Evolutionary conservation across 192 early-diverging fungal species (phyloP).

Genomic region (Linnemannia schmuckeri): DNA sequence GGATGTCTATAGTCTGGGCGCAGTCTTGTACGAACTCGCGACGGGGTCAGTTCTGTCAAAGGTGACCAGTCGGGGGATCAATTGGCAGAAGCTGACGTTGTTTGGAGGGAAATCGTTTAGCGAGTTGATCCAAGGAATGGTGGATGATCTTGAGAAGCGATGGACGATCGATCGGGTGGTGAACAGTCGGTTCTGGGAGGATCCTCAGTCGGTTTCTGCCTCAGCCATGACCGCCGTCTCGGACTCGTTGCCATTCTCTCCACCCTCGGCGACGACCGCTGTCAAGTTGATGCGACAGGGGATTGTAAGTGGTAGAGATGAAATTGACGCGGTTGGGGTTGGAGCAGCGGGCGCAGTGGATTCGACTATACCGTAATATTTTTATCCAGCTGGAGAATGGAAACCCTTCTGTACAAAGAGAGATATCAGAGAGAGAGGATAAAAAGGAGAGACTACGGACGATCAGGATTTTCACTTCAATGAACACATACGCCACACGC

Average conservation of each 20-base stretch:
- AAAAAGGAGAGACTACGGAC: no score
- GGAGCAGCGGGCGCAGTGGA: background rate
- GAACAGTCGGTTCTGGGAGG: conserved; percentile 34
- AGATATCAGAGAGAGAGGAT: no score
- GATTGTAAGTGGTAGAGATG: background rate
- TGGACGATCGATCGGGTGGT: conserved; percentile 45
- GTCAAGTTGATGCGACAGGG: background rate
- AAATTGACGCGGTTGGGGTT: background rate
- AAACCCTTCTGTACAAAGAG: no score
- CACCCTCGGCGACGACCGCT: background rate
- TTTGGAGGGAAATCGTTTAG: conserved; percentile 38
- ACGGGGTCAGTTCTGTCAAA: conserved; percentile 41
- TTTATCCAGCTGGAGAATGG: no score
- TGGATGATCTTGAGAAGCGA: conserved; percentile 43
- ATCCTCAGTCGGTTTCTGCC: background rate
- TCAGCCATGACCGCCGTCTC: background rate
- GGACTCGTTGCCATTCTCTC: background rate
- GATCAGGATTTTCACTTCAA: no score
- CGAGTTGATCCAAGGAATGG: conserved; percentile 43
- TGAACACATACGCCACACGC: no score
- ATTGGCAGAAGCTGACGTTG: conserved; percentile 32
- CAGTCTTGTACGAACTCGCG: conserved; percentile 46
- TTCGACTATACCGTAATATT: no score
- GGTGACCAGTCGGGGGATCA: conserved; percentile 40
- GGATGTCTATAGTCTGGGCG: conserved; percentile 45